These are phyloP conservation scores for Nakazawaea holstii DNA, from an alignment of 805 yeast species.

Conservation along the genomic window DNA sequence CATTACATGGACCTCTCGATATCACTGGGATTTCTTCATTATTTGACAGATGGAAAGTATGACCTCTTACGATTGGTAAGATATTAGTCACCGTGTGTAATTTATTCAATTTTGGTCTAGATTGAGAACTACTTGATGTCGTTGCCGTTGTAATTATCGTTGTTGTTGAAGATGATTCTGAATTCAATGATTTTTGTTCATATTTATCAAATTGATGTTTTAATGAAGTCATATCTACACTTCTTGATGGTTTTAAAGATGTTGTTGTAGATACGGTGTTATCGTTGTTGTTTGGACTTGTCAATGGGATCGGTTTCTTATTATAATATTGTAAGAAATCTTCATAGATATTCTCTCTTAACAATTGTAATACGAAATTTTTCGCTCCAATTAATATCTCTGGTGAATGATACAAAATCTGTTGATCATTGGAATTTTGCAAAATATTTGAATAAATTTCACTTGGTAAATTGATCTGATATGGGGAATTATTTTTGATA, in stretches of 20 bases:
- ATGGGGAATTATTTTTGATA: conserved; percentile 35
- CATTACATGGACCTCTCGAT: conserved; percentile 9
- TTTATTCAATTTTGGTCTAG: background rate
- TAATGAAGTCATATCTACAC: background rate
- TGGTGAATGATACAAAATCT: conserved; percentile 28
- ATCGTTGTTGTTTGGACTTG: background rate
- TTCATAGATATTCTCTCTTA: conserved; percentile 27
- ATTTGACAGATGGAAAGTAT: background rate
- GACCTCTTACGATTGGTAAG: background rate
- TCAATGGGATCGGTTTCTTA: background rate
- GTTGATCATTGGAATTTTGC: conserved; percentile 18
- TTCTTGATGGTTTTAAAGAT: background rate
- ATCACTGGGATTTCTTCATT: background rate
- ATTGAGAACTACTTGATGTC: no score
- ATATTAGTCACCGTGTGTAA: background rate
- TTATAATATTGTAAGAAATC: conserved; percentile 15
- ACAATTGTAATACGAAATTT: conserved; percentile 24
- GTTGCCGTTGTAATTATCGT: no score
- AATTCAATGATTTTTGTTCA: background rate
- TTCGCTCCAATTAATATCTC: conserved; percentile 23
- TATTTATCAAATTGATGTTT: background rate
- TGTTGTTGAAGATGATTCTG: no score
- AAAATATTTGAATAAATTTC: conserved; percentile 27
- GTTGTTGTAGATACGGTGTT: no score
- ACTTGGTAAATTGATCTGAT: conserved; percentile 44